Evolutionary conservation across 495 filamentous ascomycete species (phyloP), one percentile per base, ranked within the genome.

Genomic region (Penicillium ochrochloron): DNA sequence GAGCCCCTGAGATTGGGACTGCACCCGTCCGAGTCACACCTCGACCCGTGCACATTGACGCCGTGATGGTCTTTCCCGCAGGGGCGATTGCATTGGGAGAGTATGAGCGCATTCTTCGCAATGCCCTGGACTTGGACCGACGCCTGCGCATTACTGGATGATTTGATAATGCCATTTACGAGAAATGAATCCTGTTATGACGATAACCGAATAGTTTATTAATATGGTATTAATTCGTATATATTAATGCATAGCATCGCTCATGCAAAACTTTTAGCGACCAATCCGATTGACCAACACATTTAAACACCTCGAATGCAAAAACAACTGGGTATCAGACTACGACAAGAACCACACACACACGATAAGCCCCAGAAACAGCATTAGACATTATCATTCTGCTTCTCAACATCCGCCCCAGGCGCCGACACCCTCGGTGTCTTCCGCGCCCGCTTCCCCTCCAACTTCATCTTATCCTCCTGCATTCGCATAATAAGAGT

Each of bases 401-500:
- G 48, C 61, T 70, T 65, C 66, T 65, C 60, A 44, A 66, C 70
- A 48, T 52, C 66, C 57, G 63, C 65, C 6, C 39, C 48, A 19
- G 14, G 52, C 21, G 64, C 52, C 27, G 31, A 35, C 29, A 37
- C 29, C 42, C 52, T 54, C 10, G 62, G 46, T 51, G 19, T 44
- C 58, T 60, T 68, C 15, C 50, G 63, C 33, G 64, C 70, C 21
- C 73, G 65, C 69, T 76, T 82, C 29, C 76, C 78, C 62, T 91
- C 88, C 39, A 86, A 71, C 73, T 78, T 86, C 66, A 82, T 85
- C 72, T 85, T 84, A 62, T 94, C 90, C 71, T 87, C 88, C 63
- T 89, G 83, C 86, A 96, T 88, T 53, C 78, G 74, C 62, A 82
- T 73, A 58, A 96, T 92, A 23, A 94, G 76, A 10, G 78, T 77